Evolutionary conservation across 1,139 yeast genomes (phyloP).

Genomic region (Hemisphaericaspora lyxosophila): DNA sequence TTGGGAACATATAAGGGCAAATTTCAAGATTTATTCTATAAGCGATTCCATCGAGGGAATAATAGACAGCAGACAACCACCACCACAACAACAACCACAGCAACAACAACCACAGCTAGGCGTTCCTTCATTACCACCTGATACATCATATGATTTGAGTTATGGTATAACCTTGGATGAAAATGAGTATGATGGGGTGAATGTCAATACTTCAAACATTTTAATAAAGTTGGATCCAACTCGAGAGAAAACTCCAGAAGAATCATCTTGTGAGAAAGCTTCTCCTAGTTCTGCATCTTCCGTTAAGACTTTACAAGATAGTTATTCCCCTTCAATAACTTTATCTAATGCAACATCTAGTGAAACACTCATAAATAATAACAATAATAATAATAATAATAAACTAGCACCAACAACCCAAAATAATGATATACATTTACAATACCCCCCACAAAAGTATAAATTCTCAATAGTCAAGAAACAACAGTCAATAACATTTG

Average conservation of each 20-base stretch:
- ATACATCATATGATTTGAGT: constrained; percentile 30
- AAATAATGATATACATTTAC: constrained; percentile 19
- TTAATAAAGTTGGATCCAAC: constrained; percentile 12
- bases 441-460: constrained; percentile 43
- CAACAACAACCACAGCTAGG: neutral
- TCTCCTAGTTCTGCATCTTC: neutral
- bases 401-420: neutral
- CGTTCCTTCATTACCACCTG: constrained; percentile 8
- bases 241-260: constrained; percentile 7
- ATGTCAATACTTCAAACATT: constrained; percentile 18
- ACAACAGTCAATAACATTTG: neutral
- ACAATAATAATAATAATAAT: no score
- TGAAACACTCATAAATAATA: neutral
- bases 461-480: constrained; percentile 20
- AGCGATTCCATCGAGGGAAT: constrained; percentile 24
- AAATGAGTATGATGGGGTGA: constrained; percentile 18
- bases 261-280: neutral
- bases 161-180: constrained; percentile 33
- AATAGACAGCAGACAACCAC: neutral
- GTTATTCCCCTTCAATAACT: neutral
- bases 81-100: neutral
- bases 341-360: neutral
- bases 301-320: neutral
- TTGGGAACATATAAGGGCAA: constrained; percentile 32
- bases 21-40: constrained; percentile 17